These are phyloP conservation scores for Nitzschia putrida DNA, from an alignment of 108 stramenopile genomes.

Conservation along the genomic window DNA sequence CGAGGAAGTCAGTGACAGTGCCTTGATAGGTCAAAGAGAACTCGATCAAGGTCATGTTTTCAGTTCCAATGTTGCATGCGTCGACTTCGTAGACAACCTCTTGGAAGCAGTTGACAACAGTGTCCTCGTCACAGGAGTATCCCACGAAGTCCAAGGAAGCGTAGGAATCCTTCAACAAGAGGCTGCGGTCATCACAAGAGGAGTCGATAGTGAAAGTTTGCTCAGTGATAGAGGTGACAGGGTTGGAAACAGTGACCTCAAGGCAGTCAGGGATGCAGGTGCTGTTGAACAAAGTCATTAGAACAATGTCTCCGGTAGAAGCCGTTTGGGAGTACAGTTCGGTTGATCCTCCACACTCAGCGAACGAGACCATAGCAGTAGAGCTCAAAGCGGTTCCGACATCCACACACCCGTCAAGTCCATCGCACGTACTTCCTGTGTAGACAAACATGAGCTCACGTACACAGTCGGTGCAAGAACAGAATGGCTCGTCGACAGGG, in stretches of 20 bases:
- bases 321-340: not conserved
- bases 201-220: constrained; percentile 29
- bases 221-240: not conserved
- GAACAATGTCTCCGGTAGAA: not conserved
- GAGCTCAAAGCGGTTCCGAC: not conserved
- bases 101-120: constrained; percentile 13
- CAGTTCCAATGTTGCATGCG: constrained; percentile 30
- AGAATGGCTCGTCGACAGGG: not conserved
- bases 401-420: constrained; percentile 14
- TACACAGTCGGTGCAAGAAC: constrained; percentile 14
- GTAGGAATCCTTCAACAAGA: constrained; percentile 17
- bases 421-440: constrained; percentile 16
- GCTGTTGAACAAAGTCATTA: not conserved
- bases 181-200: constrained; percentile 1
- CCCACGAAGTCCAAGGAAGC: constrained; percentile 23
- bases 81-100: constrained; percentile 23
- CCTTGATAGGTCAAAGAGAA: constrained; percentile 18
- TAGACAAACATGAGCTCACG: constrained; percentile 15
- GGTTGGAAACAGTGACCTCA: constrained; percentile 5
- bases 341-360: not conserved
- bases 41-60: constrained; percentile 14
- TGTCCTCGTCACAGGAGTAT: constrained; percentile 28
- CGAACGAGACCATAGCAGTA: not conserved
- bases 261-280: constrained; percentile 15
- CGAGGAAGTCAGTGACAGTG: constrained; percentile 3